Evolutionary conservation across 306 rosid species (phyloP).

Genomic region (Astragalus glycyphyllos): DNA sequence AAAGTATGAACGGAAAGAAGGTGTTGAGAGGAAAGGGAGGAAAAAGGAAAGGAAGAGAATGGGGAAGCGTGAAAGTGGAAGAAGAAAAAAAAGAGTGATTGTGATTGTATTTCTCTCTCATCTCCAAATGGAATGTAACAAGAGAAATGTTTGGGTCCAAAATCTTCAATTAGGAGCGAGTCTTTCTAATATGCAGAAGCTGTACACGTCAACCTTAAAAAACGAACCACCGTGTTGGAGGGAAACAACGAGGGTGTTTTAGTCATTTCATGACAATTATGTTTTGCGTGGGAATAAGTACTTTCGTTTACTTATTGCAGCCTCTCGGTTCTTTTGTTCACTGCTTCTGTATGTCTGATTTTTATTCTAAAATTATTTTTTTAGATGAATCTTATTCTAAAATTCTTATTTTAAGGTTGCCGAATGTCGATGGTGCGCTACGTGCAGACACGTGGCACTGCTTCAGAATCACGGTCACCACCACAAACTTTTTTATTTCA

Average conservation of each 20-base stretch:
- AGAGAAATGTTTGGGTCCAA: conserved; percentile 50
- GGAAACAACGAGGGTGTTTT: conserved; percentile 41
- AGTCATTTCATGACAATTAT: neutral
- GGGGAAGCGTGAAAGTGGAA: conserved; percentile 36
- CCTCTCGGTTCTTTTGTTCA: neutral
- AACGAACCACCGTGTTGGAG: conserved; percentile 55
- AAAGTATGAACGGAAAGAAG: neutral
- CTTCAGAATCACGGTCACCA: neutral
- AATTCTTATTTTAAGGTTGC: too few species aligned
- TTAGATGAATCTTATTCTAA: too few species aligned
- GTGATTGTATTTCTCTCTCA: conserved; percentile 41
- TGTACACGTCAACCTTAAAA: conserved; percentile 55
- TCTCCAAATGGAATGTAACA: conserved; percentile 52
- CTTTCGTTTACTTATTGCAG: neutral
- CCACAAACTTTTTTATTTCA: too few species aligned
- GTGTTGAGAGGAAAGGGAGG: neutral
- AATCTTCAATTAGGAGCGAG: conserved; percentile 49
- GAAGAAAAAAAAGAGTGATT: conserved; percentile 7
- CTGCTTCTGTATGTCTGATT: neutral
- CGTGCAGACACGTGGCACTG: conserved; percentile 4
- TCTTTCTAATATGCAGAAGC: conserved; percentile 55
- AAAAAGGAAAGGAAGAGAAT: conserved; percentile 1
- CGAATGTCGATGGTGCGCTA: neutral
- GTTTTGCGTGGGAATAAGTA: too few species aligned
- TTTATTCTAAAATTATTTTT: neutral